Evolutionary conservation across 345 rosid species (phyloP).

Genomic region (Brassica incana): DNA sequence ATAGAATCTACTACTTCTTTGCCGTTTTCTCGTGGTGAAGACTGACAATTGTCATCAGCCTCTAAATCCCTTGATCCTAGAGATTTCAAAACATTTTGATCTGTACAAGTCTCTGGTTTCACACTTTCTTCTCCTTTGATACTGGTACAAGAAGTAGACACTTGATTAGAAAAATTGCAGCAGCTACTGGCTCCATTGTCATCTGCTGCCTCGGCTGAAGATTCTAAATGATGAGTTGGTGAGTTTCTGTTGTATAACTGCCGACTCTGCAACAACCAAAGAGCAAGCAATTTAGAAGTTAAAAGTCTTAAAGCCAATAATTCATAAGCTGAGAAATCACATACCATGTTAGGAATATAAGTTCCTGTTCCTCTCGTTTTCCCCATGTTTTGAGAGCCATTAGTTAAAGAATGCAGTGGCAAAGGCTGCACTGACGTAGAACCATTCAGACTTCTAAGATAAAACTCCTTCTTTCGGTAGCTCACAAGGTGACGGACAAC

Average conservation of each 20-base stretch:
- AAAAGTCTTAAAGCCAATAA: not conserved
- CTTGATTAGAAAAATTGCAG: slow-evolving; percentile 45
- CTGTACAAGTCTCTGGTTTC: slow-evolving; percentile 16
- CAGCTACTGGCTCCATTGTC: slow-evolving; percentile 23
- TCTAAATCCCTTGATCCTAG: slow-evolving; percentile 31
- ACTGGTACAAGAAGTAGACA: slow-evolving; percentile 48
- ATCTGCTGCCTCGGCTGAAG: slow-evolving; percentile 9
- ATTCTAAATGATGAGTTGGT: slow-evolving; percentile 28
- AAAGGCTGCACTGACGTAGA: slow-evolving; percentile 41
- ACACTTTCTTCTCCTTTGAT: slow-evolving; percentile 30
- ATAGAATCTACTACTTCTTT: slow-evolving; percentile 18
- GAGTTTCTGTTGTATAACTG: slow-evolving; percentile 23
- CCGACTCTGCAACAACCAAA: slow-evolving; percentile 48
- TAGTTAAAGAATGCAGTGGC: slow-evolving; percentile 31
- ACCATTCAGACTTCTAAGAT: slow-evolving; percentile 39
- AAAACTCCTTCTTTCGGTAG: slow-evolving; percentile 27
- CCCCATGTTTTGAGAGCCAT: slow-evolving; percentile 32
- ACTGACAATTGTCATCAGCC: slow-evolving; percentile 18
- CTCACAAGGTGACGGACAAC: slow-evolving; percentile 33
- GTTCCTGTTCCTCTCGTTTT: slow-evolving; percentile 74
- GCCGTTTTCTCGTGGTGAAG: slow-evolving; percentile 14
- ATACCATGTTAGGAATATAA: slow-evolving; percentile 64
- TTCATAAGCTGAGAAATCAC: not conserved
- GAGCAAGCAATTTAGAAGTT: slow-evolving; percentile 20
- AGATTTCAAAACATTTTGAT: slow-evolving; percentile 22